Conservation (phyloP, 2,329 filamentous ascomycete genomes). For the Neophaeococcomyces mojaviensis region DNA sequence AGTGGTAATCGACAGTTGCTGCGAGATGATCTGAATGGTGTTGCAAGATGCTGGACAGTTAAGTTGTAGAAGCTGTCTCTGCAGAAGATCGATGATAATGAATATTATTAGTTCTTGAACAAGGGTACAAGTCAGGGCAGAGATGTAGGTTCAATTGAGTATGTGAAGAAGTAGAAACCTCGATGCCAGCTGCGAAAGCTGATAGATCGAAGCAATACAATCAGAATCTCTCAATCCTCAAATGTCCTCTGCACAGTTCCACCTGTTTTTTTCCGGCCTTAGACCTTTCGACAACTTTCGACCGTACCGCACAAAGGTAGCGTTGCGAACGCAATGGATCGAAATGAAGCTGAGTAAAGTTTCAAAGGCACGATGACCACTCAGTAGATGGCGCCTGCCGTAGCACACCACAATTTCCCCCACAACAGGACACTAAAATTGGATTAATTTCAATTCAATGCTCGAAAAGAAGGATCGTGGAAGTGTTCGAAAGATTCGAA, state of each 20-base stretch:
- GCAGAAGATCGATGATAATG: constrained; percentile 1
- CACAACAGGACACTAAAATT: no score
- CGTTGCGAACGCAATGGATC: not conserved
- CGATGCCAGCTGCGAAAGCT: not conserved
- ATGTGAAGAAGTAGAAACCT: constrained; percentile 8
- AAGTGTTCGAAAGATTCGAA: no score
- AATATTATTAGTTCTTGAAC: constrained; percentile 7
- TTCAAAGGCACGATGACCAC: no score
- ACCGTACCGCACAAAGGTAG: not conserved
- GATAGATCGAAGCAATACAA: constrained; percentile 6
- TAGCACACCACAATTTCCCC: no score
- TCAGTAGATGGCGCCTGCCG: no score
- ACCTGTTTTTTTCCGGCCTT: not conserved
- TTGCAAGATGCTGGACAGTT: not conserved
- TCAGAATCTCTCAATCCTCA: constrained; percentile 9
- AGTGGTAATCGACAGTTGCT: no score
- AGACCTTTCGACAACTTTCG: not conserved
- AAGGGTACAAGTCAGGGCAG: constrained; percentile 6
- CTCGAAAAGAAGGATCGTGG: no score
- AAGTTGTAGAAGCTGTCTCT: not conserved
- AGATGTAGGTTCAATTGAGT: constrained; percentile 11
- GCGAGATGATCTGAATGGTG: not conserved
- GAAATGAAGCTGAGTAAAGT: not conserved
- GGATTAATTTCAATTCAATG: no score
- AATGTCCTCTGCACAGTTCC: not conserved